A percentile compares a stretch with the other conserved stretches of the same genome.
phyloP scores from a whole-genome alignment of 139 green algal genomes.

The Volvox africanus region DNA sequence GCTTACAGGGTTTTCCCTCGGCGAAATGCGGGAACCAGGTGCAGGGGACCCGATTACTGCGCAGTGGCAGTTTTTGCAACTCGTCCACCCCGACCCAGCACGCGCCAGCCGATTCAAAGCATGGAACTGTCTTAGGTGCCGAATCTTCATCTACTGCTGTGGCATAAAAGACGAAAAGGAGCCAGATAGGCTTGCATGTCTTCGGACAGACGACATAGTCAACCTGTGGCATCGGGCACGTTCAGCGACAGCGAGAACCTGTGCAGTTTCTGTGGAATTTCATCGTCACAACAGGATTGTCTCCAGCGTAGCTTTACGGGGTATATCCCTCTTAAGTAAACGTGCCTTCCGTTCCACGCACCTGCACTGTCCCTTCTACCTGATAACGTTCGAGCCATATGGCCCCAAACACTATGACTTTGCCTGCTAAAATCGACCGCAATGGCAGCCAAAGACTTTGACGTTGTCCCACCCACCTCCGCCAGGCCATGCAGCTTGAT shows the following conservation, averaged over 20 bases:
- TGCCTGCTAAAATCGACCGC: no score
- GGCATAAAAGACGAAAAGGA: conserved; percentile 42
- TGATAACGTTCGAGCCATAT: no score
- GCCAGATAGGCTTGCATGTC: conserved; percentile 14
- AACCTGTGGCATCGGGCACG: neutral
- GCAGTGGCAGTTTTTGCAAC: conserved; percentile 38
- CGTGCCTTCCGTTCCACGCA: no score
- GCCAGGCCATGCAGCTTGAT: conserved; percentile 34
- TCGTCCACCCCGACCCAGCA: conserved; percentile 49
- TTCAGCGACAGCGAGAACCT: no score
- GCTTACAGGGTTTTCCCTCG: neutral
- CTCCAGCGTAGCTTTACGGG: no score
- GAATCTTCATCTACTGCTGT: neutral
- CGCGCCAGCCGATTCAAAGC: conserved; percentile 55
- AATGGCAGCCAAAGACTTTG: no score
- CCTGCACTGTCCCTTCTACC: no score
- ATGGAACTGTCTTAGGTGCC: conserved; percentile 52
- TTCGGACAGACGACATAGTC: neutral
- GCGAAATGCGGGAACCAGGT: conserved; percentile 45
- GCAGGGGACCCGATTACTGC: conserved; percentile 21
- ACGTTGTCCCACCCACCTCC: neutral
- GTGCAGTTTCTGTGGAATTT: no score
- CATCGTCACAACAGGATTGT: no score
- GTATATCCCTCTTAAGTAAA: no score
- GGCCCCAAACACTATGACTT: no score